These are phyloP conservation scores for Cladophialophora psammophila DNA, from an alignment of 2,329 filamentous ascomycete genomes.

Conservation along the genomic window DNA sequence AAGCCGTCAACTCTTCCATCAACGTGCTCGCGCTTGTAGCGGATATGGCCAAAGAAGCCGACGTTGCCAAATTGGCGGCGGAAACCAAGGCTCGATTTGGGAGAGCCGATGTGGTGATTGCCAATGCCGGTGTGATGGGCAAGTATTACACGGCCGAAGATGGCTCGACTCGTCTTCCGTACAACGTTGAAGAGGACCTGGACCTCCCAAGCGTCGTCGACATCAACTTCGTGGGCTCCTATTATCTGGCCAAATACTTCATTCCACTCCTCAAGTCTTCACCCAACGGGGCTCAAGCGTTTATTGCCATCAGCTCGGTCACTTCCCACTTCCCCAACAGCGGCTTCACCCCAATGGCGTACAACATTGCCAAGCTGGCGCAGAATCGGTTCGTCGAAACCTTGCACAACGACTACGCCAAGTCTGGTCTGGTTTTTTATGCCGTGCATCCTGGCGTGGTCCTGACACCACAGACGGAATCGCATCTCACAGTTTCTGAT, in stretches of 20 bases:
- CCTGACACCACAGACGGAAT: constrained; percentile 43
- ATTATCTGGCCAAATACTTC: constrained; percentile 44
- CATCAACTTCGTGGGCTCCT: constrained; percentile 16
- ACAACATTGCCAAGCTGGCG: constrained; percentile 60
- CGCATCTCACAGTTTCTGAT: constrained; percentile 7
- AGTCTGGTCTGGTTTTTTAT: constrained; percentile 51
- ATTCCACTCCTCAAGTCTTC: constrained; percentile 56
- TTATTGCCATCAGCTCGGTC: constrained; percentile 56
- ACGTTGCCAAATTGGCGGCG: constrained; percentile 19
- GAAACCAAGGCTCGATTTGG: constrained; percentile 21
- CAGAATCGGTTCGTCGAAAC: constrained; percentile 60
- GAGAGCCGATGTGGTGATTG: constrained; percentile 35
- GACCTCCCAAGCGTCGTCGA: constrained; percentile 14
- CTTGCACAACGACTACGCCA: constrained; percentile 55
- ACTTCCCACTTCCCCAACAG: constrained; percentile 47
- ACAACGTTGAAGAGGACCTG: constrained; percentile 14
- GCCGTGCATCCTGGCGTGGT: constrained; percentile 52
- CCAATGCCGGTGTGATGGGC: constrained; percentile 18
- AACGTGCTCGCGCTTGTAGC: constrained; percentile 20
- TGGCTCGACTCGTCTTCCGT: constrained; percentile 11
- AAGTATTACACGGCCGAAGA: constrained; percentile 17
- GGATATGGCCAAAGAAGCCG: constrained; percentile 13
- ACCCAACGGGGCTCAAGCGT: constrained; percentile 54
- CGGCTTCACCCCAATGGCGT: constrained; percentile 49
- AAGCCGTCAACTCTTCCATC: constrained; percentile 13